These are phyloP conservation scores for Linnemannia exigua DNA, from an alignment of 192 early-diverging fungal species.

Conservation along the genomic window DNA sequence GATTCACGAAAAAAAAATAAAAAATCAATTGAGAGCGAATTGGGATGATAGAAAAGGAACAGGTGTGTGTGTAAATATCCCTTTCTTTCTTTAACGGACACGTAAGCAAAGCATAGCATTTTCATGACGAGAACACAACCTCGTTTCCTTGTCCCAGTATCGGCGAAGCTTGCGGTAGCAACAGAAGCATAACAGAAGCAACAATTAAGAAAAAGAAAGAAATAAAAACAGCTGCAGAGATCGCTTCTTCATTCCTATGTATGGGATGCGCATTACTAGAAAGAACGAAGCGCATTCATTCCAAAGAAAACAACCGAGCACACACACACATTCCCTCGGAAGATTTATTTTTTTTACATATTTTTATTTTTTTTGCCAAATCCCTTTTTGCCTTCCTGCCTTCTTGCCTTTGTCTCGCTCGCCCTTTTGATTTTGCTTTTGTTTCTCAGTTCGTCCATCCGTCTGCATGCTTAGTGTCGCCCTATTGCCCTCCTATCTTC, in stretches of 20 bases:
- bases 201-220: neutral
- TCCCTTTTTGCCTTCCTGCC: neutral
- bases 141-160: neutral
- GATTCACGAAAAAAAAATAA: neutral
- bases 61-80: too few species aligned
- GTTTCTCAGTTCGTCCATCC: too few species aligned
- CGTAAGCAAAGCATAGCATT: too few species aligned
- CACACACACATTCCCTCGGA: neutral
- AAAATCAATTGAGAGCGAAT: neutral
- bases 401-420: neutral
- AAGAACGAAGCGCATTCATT: too few species aligned
- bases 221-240: too few species aligned
- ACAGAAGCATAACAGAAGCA: neutral
- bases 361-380: too few species aligned
- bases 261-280: too few species aligned
- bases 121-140: neutral
- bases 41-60: neutral
- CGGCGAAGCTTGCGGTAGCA: neutral
- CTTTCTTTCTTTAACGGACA: too few species aligned
- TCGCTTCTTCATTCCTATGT: too few species aligned
- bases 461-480: neutral
- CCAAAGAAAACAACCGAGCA: neutral
- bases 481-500: neutral
- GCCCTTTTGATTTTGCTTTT: too few species aligned
- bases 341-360: neutral